phyloP scores from a whole-genome alignment of 192 early-diverging fungal species.

The Backusella tuberculispora region DNA sequence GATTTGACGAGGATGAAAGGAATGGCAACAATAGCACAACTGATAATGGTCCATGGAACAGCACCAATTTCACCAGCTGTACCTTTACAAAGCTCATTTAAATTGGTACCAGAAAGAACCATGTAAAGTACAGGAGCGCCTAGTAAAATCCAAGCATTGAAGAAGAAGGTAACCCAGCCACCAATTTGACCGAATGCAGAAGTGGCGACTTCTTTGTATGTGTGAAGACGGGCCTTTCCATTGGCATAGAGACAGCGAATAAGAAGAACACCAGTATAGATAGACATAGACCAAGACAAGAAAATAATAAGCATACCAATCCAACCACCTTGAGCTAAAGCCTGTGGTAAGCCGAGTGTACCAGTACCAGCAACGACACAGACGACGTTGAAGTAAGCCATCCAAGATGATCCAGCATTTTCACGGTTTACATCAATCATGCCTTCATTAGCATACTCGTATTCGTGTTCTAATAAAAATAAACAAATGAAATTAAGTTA shows the following conservation, averaged over 20 bases:
- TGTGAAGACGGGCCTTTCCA: slow-evolving; percentile 31
- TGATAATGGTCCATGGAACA: slow-evolving; percentile 61
- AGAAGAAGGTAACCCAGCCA: slow-evolving; percentile 54
- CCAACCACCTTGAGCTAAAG: slow-evolving; percentile 71
- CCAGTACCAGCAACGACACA: slow-evolving; percentile 81
- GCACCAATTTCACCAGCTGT: slow-evolving; percentile 45
- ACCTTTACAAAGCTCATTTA: slow-evolving; percentile 53
- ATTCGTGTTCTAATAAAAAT: slow-evolving; percentile 14
- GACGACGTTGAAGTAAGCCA: slow-evolving; percentile 51
- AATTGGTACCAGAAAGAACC: slow-evolving; percentile 66
- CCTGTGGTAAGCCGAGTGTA: slow-evolving; percentile 82
- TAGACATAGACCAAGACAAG: slow-evolving; percentile 40
- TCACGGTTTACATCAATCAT: slow-evolving; percentile 28
- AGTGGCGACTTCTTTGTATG: slow-evolving; percentile 45
- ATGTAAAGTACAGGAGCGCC: slow-evolving; percentile 63
- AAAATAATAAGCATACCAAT: slow-evolving; percentile 40
- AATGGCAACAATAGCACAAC: slow-evolving; percentile 53
- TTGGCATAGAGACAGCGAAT: slow-evolving; percentile 39
- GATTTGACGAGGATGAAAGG: slow-evolving; percentile 68
- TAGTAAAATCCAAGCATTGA: slow-evolving; percentile 53
- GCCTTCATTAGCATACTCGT: slow-evolving; percentile 24
- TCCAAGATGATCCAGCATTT: slow-evolving; percentile 27
- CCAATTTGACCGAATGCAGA: slow-evolving; percentile 53
- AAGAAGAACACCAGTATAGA: slow-evolving; percentile 42
- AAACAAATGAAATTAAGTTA: background rate